Evolutionary conservation across 2,329 filamentous ascomycete genomes (phyloP).

Genomic region (Ploettnerulaceae sp.): DNA sequence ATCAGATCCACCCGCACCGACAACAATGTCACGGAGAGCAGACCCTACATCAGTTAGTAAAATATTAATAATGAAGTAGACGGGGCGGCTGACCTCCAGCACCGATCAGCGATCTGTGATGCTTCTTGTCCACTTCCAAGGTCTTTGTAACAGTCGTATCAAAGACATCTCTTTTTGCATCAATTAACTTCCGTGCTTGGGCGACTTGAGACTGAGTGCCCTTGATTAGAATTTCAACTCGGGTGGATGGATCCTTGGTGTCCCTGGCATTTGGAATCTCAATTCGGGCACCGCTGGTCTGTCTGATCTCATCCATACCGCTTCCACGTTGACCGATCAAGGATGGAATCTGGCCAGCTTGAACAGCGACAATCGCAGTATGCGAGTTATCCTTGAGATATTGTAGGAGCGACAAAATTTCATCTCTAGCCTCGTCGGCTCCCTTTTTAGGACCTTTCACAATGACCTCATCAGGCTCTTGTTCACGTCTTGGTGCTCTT

Average conservation of each 20-base stretch:
- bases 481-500: constrained; percentile 60
- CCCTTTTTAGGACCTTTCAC: constrained; percentile 90
- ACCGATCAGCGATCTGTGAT: constrained; percentile 87
- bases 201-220: constrained; percentile 88
- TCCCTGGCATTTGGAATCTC: constrained; percentile 83
- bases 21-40: constrained; percentile 80
- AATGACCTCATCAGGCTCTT: constrained; percentile 82
- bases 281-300: constrained; percentile 80
- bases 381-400: constrained; percentile 86
- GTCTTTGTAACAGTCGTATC: constrained; percentile 83
- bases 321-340: constrained; percentile 87
- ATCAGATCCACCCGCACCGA: constrained; percentile 82
- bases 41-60: constrained; percentile 51
- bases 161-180: constrained; percentile 81
- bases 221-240: constrained; percentile 85
- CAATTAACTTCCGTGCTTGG: constrained; percentile 83
- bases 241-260: constrained; percentile 56
- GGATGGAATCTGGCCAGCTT: constrained; percentile 88
- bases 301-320: constrained; percentile 84
- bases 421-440: constrained; percentile 85
- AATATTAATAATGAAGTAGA: neutral
- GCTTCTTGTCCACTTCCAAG: constrained; percentile 88
- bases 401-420: constrained; percentile 82
- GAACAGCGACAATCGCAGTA: constrained; percentile 73
- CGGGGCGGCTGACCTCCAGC: constrained; percentile 62